These are phyloP conservation scores for Hirschfeldia incana DNA, from an alignment of 345 rosid genomes.

Conservation along the genomic window DNA sequence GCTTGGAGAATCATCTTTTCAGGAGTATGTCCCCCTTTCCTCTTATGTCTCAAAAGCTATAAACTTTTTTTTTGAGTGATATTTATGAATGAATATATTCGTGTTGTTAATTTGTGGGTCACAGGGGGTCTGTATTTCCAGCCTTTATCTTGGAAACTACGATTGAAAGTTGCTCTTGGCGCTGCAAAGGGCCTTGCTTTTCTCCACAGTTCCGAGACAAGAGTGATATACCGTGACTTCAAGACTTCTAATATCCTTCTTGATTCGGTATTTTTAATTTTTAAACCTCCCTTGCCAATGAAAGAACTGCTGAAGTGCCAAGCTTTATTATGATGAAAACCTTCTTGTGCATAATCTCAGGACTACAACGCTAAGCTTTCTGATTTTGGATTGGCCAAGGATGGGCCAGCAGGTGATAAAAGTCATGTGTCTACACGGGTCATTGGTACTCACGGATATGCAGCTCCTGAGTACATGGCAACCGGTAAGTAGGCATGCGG, in stretches of 20 bases:
- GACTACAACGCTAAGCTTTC: conserved; percentile 85
- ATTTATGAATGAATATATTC: not conserved
- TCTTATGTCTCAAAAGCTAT: not conserved
- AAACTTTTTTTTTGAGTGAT: not conserved
- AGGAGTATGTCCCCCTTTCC: conserved; percentile 59
- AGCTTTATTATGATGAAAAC: too few species aligned
- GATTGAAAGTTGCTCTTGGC: conserved; percentile 89
- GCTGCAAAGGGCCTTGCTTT: conserved; percentile 97
- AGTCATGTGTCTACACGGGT: conserved; percentile 90
- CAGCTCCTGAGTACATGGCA: conserved; percentile 94
- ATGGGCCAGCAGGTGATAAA: conserved; percentile 82
- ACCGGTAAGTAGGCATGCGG: conserved; percentile 50
- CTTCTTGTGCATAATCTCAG: conserved; percentile 43
- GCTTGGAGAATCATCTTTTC: conserved; percentile 97
- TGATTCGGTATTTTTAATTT: conserved; percentile 58
- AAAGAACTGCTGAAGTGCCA: too few species aligned
- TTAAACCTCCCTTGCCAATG: too few species aligned
- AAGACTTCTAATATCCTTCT: conserved; percentile 93
- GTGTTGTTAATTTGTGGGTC: not conserved
- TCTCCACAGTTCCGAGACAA: conserved; percentile 85
- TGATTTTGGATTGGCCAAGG: conserved; percentile 94
- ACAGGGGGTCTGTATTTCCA: conserved; percentile 29
- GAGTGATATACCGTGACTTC: conserved; percentile 94
- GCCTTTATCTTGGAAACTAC: conserved; percentile 34
- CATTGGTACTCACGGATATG: conserved; percentile 92